Evolutionary conservation across 75 land plant species (phyloP), one percentile per base, ranked within the genome.

Genomic region (Azolla pinnata): DNA sequence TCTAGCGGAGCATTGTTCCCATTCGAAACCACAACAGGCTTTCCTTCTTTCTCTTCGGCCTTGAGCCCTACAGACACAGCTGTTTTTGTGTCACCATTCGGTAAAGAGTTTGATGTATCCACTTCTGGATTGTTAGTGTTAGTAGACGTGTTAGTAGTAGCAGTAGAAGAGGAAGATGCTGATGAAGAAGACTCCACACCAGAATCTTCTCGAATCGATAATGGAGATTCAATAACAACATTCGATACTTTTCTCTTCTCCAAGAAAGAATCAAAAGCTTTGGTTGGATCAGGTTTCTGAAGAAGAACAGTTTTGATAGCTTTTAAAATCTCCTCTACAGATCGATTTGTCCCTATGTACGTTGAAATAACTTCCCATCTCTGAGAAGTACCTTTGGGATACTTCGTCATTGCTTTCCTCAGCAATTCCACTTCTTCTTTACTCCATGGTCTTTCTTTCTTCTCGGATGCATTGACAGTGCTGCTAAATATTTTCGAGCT

Each of bases 351-450:
- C 3, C 97, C 97, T 33, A 92, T 75, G 60, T 82, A 92, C 42
- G 80, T 90, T 10, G 89, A 75, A 25, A 92, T 73, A 19, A 92
- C 97, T 58, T 92, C 97, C 97, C 97, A 92, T 63, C 97, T 85
- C 50, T 87, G 75, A 42, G 97, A 82, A 19, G 96, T 92, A 42
- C 95, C 97, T 69, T 92, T 92, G 0, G 97, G 95, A 70, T 82
- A 92, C 57, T 92, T 92, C 56, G 61, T 71, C 65, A 92, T 65
- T 33, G 84, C 96, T 69, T 92, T 92, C 34, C 87, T 75, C 59
- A 92, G 62, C 28, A 88, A 61, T 32, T 92, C 97, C 48, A 92
- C 80, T 72, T 92, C 97, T 53, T 92, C 90, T 59, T 64, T 85
- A 27, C 68, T 60, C 97, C 97, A 92, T 27, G 84, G 86, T 61